phyloP scores from a whole-genome alignment of 352 stramenopile genomes.

The Phytophthora fragariae region DNA sequence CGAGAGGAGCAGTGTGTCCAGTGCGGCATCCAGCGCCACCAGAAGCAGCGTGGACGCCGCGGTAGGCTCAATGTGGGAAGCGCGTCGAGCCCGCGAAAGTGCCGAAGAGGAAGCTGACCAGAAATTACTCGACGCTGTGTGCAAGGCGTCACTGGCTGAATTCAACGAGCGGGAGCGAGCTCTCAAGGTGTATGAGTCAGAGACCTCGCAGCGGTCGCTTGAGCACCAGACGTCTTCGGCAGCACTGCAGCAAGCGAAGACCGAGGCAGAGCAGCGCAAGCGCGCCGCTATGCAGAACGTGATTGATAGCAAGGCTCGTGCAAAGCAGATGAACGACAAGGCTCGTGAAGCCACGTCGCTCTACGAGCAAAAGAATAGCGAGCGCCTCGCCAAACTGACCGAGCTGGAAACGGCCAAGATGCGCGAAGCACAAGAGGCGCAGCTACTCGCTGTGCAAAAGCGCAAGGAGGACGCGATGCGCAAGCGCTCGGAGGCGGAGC shows the following conservation, averaged over 20 bases:
- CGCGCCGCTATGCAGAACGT: slow-evolving; percentile 76
- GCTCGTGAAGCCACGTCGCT: slow-evolving; percentile 64
- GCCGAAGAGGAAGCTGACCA: slow-evolving; percentile 69
- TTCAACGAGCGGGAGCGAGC: slow-evolving; percentile 75
- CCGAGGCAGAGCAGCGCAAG: slow-evolving; percentile 66
- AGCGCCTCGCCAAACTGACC: slow-evolving; percentile 62
- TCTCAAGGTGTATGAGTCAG: slow-evolving; percentile 59
- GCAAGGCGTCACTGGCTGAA: slow-evolving; percentile 78
- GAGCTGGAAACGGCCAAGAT: slow-evolving; percentile 55
- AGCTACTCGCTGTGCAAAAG: slow-evolving; percentile 58
- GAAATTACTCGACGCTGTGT: slow-evolving; percentile 82
- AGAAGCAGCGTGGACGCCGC: slow-evolving; percentile 45
- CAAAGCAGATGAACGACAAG: slow-evolving; percentile 69
- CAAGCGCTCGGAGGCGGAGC: slow-evolving; percentile 76
- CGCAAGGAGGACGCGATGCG: slow-evolving; percentile 69
- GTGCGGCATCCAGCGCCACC: slow-evolving; percentile 29
- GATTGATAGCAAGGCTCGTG: slow-evolving; percentile 73
- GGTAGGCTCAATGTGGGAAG: slow-evolving; percentile 73
- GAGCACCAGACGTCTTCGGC: slow-evolving; percentile 43
- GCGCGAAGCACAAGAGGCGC: slow-evolving; percentile 49
- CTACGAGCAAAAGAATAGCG: slow-evolving; percentile 65
- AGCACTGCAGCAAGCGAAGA: slow-evolving; percentile 50
- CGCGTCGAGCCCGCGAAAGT: slow-evolving; percentile 55
- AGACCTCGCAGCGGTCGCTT: slow-evolving; percentile 40
- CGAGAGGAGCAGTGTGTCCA: slow-evolving; percentile 24